Conservation (phyloP, 148 eudicot species). For the Rheum nobile region DNA sequence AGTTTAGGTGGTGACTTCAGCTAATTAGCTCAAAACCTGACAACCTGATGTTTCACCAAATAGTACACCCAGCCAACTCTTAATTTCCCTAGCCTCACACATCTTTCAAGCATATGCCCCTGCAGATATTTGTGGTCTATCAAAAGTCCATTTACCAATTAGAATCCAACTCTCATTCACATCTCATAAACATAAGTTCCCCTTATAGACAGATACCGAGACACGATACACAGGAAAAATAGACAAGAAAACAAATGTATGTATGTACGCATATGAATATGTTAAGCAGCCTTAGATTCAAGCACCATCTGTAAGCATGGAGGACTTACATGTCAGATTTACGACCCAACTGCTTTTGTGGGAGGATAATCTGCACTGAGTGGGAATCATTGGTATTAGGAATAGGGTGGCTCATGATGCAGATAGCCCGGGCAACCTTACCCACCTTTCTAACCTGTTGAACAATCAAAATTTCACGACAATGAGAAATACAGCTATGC, state of each 20-base stretch:
- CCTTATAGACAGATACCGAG: neutral
- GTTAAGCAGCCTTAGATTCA: neutral
- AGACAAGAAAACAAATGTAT: neutral
- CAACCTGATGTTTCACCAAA: neutral
- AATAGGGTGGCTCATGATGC: conserved; percentile 95
- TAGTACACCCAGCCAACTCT: neutral
- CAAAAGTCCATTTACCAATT: neutral
- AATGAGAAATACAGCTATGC: neutral
- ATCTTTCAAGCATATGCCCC: neutral
- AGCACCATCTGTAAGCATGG: neutral
- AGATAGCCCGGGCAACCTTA: conserved; percentile 95
- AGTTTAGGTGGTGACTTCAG: neutral
- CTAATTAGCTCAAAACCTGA: neutral
- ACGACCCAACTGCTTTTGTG: conserved; percentile 96
- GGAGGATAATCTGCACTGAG: conserved; percentile 88
- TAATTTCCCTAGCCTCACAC: neutral
- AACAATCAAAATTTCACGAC: neutral
- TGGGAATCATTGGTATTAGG: conserved; percentile 86
- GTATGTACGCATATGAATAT: neutral
- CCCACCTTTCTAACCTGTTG: conserved; percentile 89
- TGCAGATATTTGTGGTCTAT: neutral
- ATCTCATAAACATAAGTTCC: neutral
- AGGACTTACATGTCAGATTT: conserved; percentile 84
- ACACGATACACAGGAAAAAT: neutral
- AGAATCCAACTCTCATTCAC: neutral